phyloP scores from a whole-genome alignment of 495 filamentous ascomycete species.

The Coniosporium apollinis region DNA sequence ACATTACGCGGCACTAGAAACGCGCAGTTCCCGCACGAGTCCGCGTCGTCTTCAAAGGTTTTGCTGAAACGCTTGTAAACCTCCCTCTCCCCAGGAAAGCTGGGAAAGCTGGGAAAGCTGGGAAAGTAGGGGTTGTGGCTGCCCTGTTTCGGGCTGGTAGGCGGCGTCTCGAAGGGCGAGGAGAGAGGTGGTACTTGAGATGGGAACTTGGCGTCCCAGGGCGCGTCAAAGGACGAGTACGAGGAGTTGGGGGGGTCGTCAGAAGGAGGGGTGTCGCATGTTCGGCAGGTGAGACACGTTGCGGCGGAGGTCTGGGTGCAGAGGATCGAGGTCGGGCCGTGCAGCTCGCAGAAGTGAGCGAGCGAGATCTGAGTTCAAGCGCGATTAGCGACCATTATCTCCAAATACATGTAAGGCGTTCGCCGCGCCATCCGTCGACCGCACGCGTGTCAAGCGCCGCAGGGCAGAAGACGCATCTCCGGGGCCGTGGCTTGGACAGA shows the following conservation, averaged over 20 bases:
- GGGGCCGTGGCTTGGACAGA: too few species aligned
- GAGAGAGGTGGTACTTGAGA: slow-evolving; percentile 13
- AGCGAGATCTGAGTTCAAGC: slow-evolving; percentile 72
- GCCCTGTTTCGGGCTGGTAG: slow-evolving; percentile 34
- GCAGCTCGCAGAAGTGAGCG: slow-evolving; percentile 91
- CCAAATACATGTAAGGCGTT: too few species aligned
- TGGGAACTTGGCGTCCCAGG: slow-evolving; percentile 9
- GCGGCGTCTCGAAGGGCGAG: slow-evolving; percentile 41
- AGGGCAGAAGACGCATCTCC: too few species aligned
- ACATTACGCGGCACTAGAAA: slow-evolving; percentile 37
- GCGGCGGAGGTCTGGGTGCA: slow-evolving; percentile 79
- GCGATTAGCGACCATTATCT: slow-evolving; percentile 8
- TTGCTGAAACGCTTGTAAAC: slow-evolving; percentile 17
- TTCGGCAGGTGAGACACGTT: slow-evolving; percentile 57
- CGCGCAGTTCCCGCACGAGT: slow-evolving; percentile 42
- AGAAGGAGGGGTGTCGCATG: slow-evolving; percentile 24
- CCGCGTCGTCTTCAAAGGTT: slow-evolving; percentile 30
- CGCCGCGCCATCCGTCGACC: too few species aligned
- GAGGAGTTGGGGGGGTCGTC: slow-evolving; percentile 8
- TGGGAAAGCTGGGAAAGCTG: slow-evolving; percentile 24
- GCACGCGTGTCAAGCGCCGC: slow-evolving; percentile 5
- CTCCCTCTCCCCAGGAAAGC: too few species aligned
- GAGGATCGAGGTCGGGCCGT: slow-evolving; percentile 88
- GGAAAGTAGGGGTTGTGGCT: slow-evolving; percentile 20
- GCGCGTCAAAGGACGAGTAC: slow-evolving; percentile 8